phyloP scores from a whole-genome alignment of 2,329 filamentous ascomycete species.

The Magnaporthiopsis incrustans region DNA sequence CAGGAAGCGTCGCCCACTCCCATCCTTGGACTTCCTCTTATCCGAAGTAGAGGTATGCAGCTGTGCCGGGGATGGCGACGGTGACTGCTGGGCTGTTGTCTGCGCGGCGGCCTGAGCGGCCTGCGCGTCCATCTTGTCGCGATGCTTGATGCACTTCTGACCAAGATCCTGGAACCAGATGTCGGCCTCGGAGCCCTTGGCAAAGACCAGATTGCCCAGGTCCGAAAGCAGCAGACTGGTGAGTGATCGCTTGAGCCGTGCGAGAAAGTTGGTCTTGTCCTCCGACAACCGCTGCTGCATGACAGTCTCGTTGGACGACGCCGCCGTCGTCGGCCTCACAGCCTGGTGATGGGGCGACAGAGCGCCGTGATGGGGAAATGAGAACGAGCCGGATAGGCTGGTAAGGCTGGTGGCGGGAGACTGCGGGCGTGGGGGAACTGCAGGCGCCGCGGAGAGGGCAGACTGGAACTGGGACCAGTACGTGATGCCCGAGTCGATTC shows the following conservation, averaged over 20 bases:
- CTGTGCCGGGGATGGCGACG: not conserved
- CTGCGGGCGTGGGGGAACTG: conserved; percentile 44
- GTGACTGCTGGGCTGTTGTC: not conserved
- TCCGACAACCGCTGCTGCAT: conserved; percentile 53
- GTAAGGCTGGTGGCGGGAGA: conserved; percentile 55
- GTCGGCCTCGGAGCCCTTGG: conserved; percentile 88
- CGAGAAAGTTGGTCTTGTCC: conserved; percentile 71
- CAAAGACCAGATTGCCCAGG: conserved; percentile 76
- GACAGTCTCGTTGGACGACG: conserved; percentile 60
- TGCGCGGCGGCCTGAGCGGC: conserved; percentile 4
- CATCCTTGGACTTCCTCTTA: conserved; percentile 29
- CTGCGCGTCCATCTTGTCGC: conserved; percentile 42
- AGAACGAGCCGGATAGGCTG: conserved; percentile 46
- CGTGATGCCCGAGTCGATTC: conserved; percentile 67
- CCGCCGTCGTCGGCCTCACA: conserved; percentile 52
- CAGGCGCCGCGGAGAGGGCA: conserved; percentile 54
- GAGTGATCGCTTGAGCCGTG: conserved; percentile 68
- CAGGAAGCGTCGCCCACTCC: conserved; percentile 35
- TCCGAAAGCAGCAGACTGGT: conserved; percentile 85
- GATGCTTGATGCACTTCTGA: conserved; percentile 56
- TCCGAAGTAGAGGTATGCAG: conserved; percentile 24
- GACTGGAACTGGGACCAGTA: conserved; percentile 87
- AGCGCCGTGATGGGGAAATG: conserved; percentile 29
- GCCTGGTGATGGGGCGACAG: conserved; percentile 37
- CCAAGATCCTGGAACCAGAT: conserved; percentile 69